These are phyloP conservation scores for Metschnikowia rubicola DNA, from an alignment of 805 yeast species.

Conservation along the genomic window DNA sequence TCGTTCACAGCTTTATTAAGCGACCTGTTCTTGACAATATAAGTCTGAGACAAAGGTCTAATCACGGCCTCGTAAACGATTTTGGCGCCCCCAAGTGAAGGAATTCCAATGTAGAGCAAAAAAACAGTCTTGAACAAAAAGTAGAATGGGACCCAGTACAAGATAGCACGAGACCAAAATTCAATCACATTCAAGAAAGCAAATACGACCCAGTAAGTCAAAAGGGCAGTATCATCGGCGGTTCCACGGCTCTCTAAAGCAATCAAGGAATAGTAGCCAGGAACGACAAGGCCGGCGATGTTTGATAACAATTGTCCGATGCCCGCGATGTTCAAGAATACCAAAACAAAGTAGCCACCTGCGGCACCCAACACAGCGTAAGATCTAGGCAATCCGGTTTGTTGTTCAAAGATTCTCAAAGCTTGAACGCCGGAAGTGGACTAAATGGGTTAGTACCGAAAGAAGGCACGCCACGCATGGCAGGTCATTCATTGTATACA, in stretches of 20 bases:
- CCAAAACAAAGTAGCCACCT: slow-evolving; percentile 65
- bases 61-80: slow-evolving; percentile 62
- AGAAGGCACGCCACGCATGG: background rate
- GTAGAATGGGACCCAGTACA: slow-evolving; percentile 96
- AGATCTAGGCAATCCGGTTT: slow-evolving; percentile 71
- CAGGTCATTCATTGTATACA: slow-evolving; percentile 2
- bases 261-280: slow-evolving; percentile 81
- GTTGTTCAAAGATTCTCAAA: slow-evolving; percentile 37
- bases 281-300: slow-evolving; percentile 85
- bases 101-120: slow-evolving; percentile 84
- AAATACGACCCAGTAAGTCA: slow-evolving; percentile 98
- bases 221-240: slow-evolving; percentile 79
- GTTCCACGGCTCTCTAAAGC: slow-evolving; percentile 73
- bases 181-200: slow-evolving; percentile 88
- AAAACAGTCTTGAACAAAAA: slow-evolving; percentile 88
- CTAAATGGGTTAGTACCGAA: slow-evolving; percentile 19
- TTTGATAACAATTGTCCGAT: slow-evolving; percentile 92
- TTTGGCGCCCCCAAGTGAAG: slow-evolving; percentile 83
- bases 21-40: slow-evolving; percentile 26
- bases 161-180: slow-evolving; percentile 90
- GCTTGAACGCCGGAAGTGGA: slow-evolving; percentile 28
- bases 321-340: slow-evolving; percentile 90
- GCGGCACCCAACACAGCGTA: slow-evolving; percentile 71
- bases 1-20: slow-evolving; percentile 45
- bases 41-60: slow-evolving; percentile 58